Conservation (phyloP, 176 grass and related monocot species). For the Otatea glauca region DNA sequence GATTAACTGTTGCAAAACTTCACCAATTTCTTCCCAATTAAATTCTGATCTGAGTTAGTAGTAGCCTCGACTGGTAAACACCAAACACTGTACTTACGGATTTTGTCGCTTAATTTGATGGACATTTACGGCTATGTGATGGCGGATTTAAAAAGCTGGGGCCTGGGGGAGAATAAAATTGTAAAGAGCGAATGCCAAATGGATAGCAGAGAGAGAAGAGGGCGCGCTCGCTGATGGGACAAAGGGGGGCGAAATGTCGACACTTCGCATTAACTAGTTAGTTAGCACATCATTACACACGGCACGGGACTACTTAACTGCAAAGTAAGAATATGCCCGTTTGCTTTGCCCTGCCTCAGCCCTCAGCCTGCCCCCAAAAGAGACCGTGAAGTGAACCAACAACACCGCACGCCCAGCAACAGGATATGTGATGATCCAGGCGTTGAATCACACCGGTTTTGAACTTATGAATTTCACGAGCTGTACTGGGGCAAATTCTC, state of each 20-base stretch:
- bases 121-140: background rate
- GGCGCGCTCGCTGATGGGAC: background rate
- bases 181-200: constrained; percentile 13
- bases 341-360: background rate
- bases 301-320: constrained; percentile 33
- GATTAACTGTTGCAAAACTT: background rate
- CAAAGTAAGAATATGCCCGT: constrained; percentile 44
- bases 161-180: background rate
- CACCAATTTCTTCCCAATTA: constrained; percentile 14
- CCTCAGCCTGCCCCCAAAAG: background rate
- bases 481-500: background rate
- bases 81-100: background rate
- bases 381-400: background rate
- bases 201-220: constrained; percentile 5
- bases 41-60: background rate
- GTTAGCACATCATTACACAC: constrained; percentile 16
- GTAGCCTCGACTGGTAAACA: background rate
- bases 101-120: background rate
- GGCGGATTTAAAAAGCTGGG: constrained; percentile 16
- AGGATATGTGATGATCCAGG: too few relatives aligned
- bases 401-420: too few relatives aligned
- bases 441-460: too few relatives aligned
- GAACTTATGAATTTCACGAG: background rate
- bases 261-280: constrained; percentile 50
- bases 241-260: constrained; percentile 39